phyloP scores from a whole-genome alignment of 345 rosid species.

The Gossypium arboreum region DNA sequence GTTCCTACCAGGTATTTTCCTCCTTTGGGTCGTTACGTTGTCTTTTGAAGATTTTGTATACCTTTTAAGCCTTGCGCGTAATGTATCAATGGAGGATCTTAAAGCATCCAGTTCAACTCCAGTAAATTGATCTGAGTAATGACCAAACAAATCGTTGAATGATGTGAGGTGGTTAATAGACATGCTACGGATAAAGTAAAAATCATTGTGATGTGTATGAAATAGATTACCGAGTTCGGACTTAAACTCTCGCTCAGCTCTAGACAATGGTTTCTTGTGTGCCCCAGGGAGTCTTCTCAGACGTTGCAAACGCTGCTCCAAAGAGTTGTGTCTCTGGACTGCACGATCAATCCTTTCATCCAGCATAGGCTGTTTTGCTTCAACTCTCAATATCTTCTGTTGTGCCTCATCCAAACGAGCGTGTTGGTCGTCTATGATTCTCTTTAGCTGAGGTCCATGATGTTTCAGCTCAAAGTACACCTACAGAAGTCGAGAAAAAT shows the following conservation, averaged over 20 bases:
- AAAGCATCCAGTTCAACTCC: slow-evolving; percentile 73
- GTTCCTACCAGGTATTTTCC: slow-evolving; percentile 36
- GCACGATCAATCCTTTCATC: slow-evolving; percentile 52
- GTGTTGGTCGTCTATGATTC: slow-evolving; percentile 68
- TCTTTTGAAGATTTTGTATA: slow-evolving; percentile 39
- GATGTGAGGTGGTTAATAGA: background rate
- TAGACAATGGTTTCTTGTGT: slow-evolving; percentile 80
- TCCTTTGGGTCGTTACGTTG: slow-evolving; percentile 29
- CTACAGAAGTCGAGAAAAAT: slow-evolving; percentile 28
- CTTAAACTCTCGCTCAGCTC: slow-evolving; percentile 80
- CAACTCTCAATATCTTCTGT: slow-evolving; percentile 57
- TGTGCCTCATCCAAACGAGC: slow-evolving; percentile 57
- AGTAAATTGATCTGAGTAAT: slow-evolving; percentile 51
- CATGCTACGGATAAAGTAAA: background rate
- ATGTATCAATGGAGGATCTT: slow-evolving; percentile 63
- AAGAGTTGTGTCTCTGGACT: slow-evolving; percentile 39
- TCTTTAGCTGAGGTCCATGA: slow-evolving; percentile 81
- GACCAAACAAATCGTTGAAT: slow-evolving; percentile 9
- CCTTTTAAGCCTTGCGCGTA: slow-evolving; percentile 60
- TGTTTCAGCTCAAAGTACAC: slow-evolving; percentile 84
- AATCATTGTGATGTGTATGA: background rate
- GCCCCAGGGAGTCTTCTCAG: slow-evolving; percentile 70
- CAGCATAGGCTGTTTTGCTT: slow-evolving; percentile 56
- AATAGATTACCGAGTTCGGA: slow-evolving; percentile 68
- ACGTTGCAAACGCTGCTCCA: slow-evolving; percentile 58